These are phyloP conservation scores for Balansia obtecta DNA, from an alignment of 2,329 filamentous ascomycete species.

Conservation along the genomic window DNA sequence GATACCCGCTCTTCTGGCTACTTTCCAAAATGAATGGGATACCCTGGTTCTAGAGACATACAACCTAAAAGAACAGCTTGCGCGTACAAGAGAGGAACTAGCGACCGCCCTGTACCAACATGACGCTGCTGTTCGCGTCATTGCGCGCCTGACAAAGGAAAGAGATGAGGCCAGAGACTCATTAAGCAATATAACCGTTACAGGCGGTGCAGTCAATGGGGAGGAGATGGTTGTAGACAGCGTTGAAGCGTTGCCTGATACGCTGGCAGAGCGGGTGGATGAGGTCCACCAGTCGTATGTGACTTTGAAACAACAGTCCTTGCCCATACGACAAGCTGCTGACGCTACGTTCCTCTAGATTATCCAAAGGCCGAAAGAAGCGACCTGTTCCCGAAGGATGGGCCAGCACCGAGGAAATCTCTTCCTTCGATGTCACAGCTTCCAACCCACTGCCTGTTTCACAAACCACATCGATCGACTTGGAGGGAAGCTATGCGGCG, in stretches of 20 bases:
- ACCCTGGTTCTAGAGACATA: conserved; percentile 84
- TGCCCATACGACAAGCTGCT: conserved; percentile 7
- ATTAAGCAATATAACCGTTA: conserved; percentile 71
- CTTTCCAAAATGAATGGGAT: conserved; percentile 99
- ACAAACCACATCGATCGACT: conserved; percentile 35
- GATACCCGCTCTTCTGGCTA: conserved; percentile 83
- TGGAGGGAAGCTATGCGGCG: conserved; percentile 52
- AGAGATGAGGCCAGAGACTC: conserved; percentile 86
- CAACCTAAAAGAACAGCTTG: conserved; percentile 77
- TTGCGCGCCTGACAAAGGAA: conserved; percentile 81
- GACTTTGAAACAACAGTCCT: neutral
- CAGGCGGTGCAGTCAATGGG: conserved; percentile 41
- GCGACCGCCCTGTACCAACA: conserved; percentile 92
- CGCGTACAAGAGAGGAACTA: conserved; percentile 84
- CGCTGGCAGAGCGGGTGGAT: conserved; percentile 61
- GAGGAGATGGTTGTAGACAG: conserved; percentile 89
- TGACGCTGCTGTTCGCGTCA: conserved; percentile 91
- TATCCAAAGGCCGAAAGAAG: conserved; percentile 84
- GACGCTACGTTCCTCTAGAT: conserved; percentile 33
- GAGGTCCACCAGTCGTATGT: conserved; percentile 68
- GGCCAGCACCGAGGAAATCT: conserved; percentile 63
- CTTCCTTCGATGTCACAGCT: conserved; percentile 30
- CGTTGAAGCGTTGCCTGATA: conserved; percentile 59
- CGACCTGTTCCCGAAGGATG: conserved; percentile 75
- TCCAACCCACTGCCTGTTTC: conserved; percentile 35